phyloP scores from a whole-genome alignment of 1,284 basidiomycete species.

The Pseudozyma tsukubaensis region DNA sequence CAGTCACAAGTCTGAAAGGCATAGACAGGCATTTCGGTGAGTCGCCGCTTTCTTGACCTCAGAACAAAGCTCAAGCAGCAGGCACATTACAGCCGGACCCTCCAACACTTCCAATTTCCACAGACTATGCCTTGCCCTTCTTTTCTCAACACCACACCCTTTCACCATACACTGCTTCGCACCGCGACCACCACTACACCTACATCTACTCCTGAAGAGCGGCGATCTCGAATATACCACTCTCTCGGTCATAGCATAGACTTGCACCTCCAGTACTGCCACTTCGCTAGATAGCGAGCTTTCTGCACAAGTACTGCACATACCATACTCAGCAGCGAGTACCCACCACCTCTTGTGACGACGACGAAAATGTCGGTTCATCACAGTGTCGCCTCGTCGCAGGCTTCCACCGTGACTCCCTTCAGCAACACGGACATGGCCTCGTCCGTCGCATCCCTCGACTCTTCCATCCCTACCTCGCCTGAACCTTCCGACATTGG shows the following conservation, averaged over 20 bases:
- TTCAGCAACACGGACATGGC: conserved; percentile 36
- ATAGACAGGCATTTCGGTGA: too few relatives aligned
- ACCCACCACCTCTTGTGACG: not conserved
- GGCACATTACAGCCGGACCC: too few relatives aligned
- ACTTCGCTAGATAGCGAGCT: not conserved
- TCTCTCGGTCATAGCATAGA: conserved; percentile 17
- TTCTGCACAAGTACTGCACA: too few relatives aligned
- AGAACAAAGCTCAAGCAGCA: too few relatives aligned
- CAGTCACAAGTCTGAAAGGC: too few relatives aligned
- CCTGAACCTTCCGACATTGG: conserved; percentile 46
- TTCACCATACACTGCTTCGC: conserved; percentile 1
- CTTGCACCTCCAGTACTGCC: not conserved
- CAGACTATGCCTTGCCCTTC: too few relatives aligned
- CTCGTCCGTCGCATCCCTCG: conserved; percentile 49
- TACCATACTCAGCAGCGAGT: too few relatives aligned
- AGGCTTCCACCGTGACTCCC: conserved; percentile 48
- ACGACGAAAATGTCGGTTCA: conserved; percentile 23
- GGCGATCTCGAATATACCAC: conserved; percentile 10
- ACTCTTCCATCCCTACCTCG: conserved; percentile 50
- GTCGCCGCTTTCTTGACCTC: too few relatives aligned
- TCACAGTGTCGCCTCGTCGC: conserved; percentile 41
- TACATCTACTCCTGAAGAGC: conserved; percentile 26
- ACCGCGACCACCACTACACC: not conserved
- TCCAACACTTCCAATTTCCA: not conserved
- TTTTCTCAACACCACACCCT: not conserved